Evolutionary conservation across 306 rosid species (phyloP).

Genomic region (Cyclanthera cordifolia): DNA sequence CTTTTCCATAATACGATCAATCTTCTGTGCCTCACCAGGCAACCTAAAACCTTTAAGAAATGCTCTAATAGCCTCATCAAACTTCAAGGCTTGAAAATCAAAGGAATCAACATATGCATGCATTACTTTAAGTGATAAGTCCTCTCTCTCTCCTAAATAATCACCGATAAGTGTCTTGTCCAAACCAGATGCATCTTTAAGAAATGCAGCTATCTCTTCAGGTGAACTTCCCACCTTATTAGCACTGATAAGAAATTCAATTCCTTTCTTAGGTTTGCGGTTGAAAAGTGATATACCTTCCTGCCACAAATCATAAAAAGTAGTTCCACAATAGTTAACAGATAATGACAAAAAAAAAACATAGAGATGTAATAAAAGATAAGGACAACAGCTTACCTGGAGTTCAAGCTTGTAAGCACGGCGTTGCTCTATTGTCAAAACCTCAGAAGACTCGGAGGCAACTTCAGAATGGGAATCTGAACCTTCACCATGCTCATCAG

Average conservation of each 20-base stretch:
- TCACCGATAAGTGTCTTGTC: conserved; percentile 88
- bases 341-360: background rate
- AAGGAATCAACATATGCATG: conserved; percentile 91
- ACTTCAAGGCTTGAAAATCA: conserved; percentile 80
- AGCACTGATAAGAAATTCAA: conserved; percentile 90
- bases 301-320: conserved; percentile 66
- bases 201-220: conserved; percentile 87
- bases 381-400: conserved; percentile 45
- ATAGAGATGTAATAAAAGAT: background rate
- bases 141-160: conserved; percentile 96
- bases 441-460: conserved; percentile 68
- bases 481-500: conserved; percentile 65
- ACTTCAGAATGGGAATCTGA: conserved; percentile 73
- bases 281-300: conserved; percentile 98
- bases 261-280: conserved; percentile 92
- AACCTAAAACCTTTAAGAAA: conserved; percentile 92
- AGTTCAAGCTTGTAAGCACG: conserved; percentile 98
- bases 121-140: conserved; percentile 88
- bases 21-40: conserved; percentile 99
- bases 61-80: conserved; percentile 89
- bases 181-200: conserved; percentile 93
- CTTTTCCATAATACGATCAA: conserved; percentile 96
- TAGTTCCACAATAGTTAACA: conserved; percentile 21
- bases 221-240: conserved; percentile 90
- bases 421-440: conserved; percentile 77